A percentile compares a stretch with the other conserved stretches of the same genome.
These are phyloP conservation scores for Athelia sp. DNA, from an alignment of 1,284 basidiomycete species.

Conservation along the genomic window DNA sequence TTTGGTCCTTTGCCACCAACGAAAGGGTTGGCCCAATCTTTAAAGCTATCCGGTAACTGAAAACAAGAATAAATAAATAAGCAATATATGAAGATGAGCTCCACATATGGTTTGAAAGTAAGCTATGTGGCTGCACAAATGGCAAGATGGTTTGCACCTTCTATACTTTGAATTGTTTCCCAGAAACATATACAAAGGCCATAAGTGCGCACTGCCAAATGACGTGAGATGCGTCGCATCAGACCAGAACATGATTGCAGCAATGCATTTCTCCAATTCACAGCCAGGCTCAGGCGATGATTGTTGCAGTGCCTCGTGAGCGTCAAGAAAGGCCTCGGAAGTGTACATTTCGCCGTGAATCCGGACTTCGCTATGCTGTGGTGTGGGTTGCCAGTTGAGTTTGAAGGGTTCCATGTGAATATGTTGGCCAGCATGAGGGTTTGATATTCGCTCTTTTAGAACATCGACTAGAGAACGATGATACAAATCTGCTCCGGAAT, in stretches of 20 bases:
- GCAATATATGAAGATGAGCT: neutral
- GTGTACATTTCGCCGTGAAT: constrained; percentile 11
- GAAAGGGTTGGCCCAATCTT: constrained; percentile 9
- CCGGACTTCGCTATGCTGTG: neutral
- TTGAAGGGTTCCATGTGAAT: constrained; percentile 11
- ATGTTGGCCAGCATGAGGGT: neutral
- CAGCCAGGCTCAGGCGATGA: constrained; percentile 8
- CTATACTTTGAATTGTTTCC: constrained; percentile 16
- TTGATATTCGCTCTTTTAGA: constrained; percentile 9
- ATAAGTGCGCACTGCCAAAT: constrained; percentile 16
- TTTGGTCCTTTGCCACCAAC: neutral
- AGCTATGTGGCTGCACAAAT: too few species aligned
- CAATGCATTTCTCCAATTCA: constrained; percentile 8
- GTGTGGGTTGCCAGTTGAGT: constrained; percentile 5
- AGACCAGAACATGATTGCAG: constrained; percentile 15
- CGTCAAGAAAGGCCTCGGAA: constrained; percentile 8
- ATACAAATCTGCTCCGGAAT: constrained; percentile 8
- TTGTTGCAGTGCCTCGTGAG: constrained; percentile 9
- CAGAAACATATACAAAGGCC: constrained; percentile 14
- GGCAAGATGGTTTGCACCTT: constrained; percentile 8
- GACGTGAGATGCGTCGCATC: constrained; percentile 18
- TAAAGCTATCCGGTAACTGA: constrained; percentile 12
- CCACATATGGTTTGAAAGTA: constrained; percentile 10
- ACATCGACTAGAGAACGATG: constrained; percentile 9
- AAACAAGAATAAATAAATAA: neutral